A percentile compares a stretch with the other conserved stretches of the same genome.
Conservation (phyloP, 495 filamentous ascomycete genomes). For the Tetracladium marchalianum region DNA sequence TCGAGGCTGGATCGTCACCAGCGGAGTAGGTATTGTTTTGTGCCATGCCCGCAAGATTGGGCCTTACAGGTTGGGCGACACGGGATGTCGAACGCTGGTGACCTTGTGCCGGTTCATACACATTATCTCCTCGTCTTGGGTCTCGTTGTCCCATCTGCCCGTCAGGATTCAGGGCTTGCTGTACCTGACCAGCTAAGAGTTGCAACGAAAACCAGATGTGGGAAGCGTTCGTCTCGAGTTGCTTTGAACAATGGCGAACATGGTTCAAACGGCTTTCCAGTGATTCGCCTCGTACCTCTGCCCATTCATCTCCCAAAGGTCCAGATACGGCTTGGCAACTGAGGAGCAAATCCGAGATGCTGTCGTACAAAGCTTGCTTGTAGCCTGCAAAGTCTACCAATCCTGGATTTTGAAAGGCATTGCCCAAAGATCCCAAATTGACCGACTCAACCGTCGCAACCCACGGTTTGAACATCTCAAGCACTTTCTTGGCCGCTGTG, state of each 20-base stretch:
- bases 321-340: slow-evolving; percentile 81
- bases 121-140: slow-evolving; percentile 32
- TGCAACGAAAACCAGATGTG: slow-evolving; percentile 83
- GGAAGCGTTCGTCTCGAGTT: slow-evolving; percentile 76
- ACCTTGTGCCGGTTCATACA: slow-evolving; percentile 26
- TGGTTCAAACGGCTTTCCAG: slow-evolving; percentile 80
- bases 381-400: slow-evolving; percentile 78
- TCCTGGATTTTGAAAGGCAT: slow-evolving; percentile 71
- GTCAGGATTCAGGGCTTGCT: slow-evolving; percentile 35
- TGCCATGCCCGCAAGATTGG: slow-evolving; percentile 23
- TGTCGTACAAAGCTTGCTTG: slow-evolving; percentile 89
- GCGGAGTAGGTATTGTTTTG: slow-evolving; percentile 60
- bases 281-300: slow-evolving; percentile 78
- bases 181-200: slow-evolving; percentile 71
- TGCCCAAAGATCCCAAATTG: slow-evolving; percentile 65
- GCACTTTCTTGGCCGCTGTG: slow-evolving; percentile 59
- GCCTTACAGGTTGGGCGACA: slow-evolving; percentile 11
- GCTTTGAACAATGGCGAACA: slow-evolving; percentile 61
- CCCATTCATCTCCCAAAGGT: slow-evolving; percentile 91
- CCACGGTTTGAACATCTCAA: slow-evolving; percentile 83
- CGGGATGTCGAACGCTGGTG: slow-evolving; percentile 40
- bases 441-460: slow-evolving; percentile 80
- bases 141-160: slow-evolving; percentile 26
- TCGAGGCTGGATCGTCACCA: slow-evolving; percentile 48
- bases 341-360: slow-evolving; percentile 78